A percentile compares a stretch with the other conserved stretches of the same genome.
These are phyloP conservation scores for Termitomyces sp. DNA, from an alignment of 768 basidiomycete species.

Conservation along the genomic window DNA sequence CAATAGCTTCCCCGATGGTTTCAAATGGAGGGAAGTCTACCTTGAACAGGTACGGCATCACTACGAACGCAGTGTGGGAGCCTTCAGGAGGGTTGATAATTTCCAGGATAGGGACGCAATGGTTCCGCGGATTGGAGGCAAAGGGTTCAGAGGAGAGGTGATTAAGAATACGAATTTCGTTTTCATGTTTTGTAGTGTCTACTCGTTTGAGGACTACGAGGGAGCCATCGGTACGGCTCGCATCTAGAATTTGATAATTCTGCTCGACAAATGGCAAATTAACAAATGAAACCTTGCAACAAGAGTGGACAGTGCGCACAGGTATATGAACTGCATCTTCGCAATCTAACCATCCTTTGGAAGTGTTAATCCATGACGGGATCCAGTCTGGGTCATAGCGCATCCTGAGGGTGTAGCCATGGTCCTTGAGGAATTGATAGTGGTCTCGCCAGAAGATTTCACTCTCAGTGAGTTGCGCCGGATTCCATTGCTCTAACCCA, in stretches of 20 bases:
- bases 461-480: background rate
- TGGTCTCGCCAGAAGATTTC: constrained; percentile 1
- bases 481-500: background rate
- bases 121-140: constrained; percentile 13
- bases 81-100: constrained; percentile 13
- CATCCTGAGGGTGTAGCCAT: constrained; percentile 4
- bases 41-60: constrained; percentile 19
- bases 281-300: background rate
- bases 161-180: constrained; percentile 22
- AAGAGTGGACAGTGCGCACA: background rate
- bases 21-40: constrained; percentile 16
- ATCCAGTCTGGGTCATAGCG: background rate
- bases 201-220: constrained; percentile 22
- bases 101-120: constrained; percentile 15
- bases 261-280: background rate
- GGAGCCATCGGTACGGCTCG: constrained; percentile 21
- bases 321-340: background rate
- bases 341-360: background rate
- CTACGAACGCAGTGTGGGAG: constrained; percentile 9
- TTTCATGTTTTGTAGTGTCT: constrained; percentile 3
- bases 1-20: constrained; percentile 22
- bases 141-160: constrained; percentile 14
- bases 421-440: background rate
- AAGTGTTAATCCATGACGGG: background rate
- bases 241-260: constrained; percentile 19